phyloP scores from a whole-genome alignment of 2,329 filamentous ascomycete species.

The Ascochyta koolunga region DNA sequence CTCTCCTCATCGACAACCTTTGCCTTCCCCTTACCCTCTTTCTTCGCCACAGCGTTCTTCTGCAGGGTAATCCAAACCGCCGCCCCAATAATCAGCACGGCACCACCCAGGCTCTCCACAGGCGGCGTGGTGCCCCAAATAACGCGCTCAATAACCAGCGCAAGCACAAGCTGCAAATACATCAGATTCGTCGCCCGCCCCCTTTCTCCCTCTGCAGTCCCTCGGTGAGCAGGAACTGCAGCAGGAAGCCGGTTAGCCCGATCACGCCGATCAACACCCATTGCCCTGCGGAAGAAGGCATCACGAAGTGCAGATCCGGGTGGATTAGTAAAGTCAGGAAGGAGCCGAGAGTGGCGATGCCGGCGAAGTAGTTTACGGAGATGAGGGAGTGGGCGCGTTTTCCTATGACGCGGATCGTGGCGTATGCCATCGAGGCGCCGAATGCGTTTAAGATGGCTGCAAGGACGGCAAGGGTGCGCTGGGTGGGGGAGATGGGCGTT shows the following conservation, averaged over 20 bases:
- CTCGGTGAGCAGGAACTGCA: slow-evolving; percentile 80
- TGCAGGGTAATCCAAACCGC: slow-evolving; percentile 37
- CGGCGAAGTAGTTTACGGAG: slow-evolving; percentile 80
- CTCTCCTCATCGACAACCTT: slow-evolving; percentile 29
- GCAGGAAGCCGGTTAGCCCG: slow-evolving; percentile 73
- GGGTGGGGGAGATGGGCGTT: slow-evolving; percentile 56
- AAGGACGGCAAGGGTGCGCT: slow-evolving; percentile 71
- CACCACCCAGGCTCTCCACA: slow-evolving; percentile 31
- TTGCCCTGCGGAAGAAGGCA: slow-evolving; percentile 60
- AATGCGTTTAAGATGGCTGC: slow-evolving; percentile 75
- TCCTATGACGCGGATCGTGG: slow-evolving; percentile 77
- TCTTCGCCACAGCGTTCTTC: slow-evolving; percentile 19
- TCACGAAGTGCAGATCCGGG: slow-evolving; percentile 61
- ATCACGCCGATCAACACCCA: slow-evolving; percentile 73
- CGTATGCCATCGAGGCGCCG: slow-evolving; percentile 74
- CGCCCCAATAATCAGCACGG: slow-evolving; percentile 32
- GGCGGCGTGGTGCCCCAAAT: slow-evolving; percentile 54
- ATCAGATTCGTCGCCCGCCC: slow-evolving; percentile 66
- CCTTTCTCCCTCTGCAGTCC: slow-evolving; percentile 73
- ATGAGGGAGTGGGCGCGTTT: slow-evolving; percentile 77
- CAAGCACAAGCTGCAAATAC: slow-evolving; percentile 71
- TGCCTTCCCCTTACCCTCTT: slow-evolving; percentile 6
- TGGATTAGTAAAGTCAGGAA: slow-evolving; percentile 61
- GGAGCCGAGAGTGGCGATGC: slow-evolving; percentile 70
- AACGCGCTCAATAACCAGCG: slow-evolving; percentile 65